These are phyloP conservation scores for Phytophthora vignae DNA, from an alignment of 352 stramenopile genomes.

Conservation along the genomic window DNA sequence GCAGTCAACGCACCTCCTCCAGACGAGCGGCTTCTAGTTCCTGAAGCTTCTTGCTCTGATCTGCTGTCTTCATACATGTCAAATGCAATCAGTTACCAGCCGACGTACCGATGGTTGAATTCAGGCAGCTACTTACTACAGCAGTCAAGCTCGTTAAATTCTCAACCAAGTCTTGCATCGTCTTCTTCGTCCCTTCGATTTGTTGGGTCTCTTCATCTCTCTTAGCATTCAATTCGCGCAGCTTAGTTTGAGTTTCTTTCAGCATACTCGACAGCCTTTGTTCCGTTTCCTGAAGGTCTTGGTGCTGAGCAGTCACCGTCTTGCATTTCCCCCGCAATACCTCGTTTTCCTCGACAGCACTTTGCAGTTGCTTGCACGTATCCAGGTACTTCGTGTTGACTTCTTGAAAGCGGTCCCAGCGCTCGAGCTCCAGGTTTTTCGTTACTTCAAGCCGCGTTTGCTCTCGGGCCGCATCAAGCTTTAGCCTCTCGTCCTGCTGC, in stretches of 20 bases:
- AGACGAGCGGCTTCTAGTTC: constrained; percentile 54
- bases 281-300: constrained; percentile 41
- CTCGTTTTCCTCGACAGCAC: constrained; percentile 34
- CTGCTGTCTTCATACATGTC: constrained; percentile 47
- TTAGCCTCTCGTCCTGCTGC: constrained; percentile 46
- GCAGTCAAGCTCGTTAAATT: constrained; percentile 72
- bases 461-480: constrained; percentile 57
- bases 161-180: constrained; percentile 72
- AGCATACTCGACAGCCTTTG: constrained; percentile 31
- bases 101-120: neutral
- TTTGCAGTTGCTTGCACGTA: constrained; percentile 52
- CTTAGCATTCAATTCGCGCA: constrained; percentile 26
- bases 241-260: constrained; percentile 32
- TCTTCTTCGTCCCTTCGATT: constrained; percentile 60
- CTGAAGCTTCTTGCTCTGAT: constrained; percentile 74
- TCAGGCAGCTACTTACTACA: constrained; percentile 39
- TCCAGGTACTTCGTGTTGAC: constrained; percentile 77
- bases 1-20: constrained; percentile 47
- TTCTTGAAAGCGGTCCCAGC: constrained; percentile 75
- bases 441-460: constrained; percentile 56
- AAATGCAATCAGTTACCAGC: neutral
- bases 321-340: constrained; percentile 43
- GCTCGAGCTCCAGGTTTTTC: constrained; percentile 68
- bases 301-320: constrained; percentile 37
- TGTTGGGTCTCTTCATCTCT: constrained; percentile 46